These are phyloP conservation scores for Sambucus nigra DNA, from an alignment of 129 eudicot genomes.

Conservation along the genomic window DNA sequence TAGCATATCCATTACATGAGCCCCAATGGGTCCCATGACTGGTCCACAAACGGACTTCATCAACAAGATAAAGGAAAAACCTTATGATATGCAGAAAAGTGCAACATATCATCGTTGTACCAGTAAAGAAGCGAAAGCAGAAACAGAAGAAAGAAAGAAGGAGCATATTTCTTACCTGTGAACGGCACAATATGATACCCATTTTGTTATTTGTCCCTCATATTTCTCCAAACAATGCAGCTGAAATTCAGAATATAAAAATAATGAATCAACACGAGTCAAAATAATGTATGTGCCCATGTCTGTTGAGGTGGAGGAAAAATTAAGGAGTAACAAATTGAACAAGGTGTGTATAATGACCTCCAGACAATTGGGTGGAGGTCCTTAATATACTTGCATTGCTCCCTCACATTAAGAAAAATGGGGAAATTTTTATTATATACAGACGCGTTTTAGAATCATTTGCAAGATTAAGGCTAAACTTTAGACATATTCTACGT, in stretches of 20 bases:
- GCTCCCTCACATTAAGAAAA: no score
- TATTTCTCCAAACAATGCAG: constrained; percentile 60
- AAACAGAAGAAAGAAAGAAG: constrained; percentile 1
- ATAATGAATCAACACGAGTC: background rate
- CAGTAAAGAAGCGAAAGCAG: background rate
- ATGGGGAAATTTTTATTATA: no score
- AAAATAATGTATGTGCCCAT: background rate
- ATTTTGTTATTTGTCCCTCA: constrained; percentile 47
- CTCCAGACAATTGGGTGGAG: background rate
- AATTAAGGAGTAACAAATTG: background rate
- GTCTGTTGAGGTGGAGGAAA: background rate
- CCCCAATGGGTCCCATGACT: no score
- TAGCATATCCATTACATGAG: no score
- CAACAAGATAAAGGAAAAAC: no score
- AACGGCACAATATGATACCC: constrained; percentile 66
- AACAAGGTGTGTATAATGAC: background rate
- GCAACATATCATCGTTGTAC: no score
- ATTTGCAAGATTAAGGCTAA: no score
- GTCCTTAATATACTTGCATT: no score
- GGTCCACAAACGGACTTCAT: no score
- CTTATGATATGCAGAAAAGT: no score
- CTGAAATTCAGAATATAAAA: constrained; percentile 25
- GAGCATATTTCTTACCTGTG: constrained; percentile 44
- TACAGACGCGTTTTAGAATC: no score
- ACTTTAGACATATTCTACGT: no score